These are phyloP conservation scores for Aspergillus sp. DNA, from an alignment of 2,329 filamentous ascomycete species.

Conservation along the genomic window DNA sequence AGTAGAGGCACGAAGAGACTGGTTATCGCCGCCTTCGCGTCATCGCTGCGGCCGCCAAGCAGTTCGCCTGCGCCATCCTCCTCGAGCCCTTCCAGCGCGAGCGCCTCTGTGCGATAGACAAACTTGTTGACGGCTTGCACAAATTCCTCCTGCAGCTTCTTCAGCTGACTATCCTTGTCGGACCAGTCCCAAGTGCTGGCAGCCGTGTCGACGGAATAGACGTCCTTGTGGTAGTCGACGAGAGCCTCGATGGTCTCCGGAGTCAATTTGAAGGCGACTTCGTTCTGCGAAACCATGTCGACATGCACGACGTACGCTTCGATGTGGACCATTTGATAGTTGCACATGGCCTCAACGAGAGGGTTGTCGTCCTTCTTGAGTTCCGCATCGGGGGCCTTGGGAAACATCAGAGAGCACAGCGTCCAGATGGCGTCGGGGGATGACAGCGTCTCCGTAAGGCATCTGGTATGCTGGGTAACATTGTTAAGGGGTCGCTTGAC, in stretches of 20 bases:
- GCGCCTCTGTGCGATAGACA: conserved; percentile 85
- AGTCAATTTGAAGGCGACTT: conserved; percentile 97
- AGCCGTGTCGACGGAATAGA: conserved; percentile 87
- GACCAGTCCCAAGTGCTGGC: conserved; percentile 92
- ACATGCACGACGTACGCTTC: conserved; percentile 99
- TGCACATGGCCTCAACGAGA: conserved; percentile 82
- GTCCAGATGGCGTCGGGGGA: conserved; percentile 92
- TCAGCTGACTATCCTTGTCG: conserved; percentile 93
- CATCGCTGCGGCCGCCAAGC: conserved; percentile 85
- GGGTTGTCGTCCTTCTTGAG: conserved; percentile 79
- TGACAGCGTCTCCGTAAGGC: conserved; percentile 90
- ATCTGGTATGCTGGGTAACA: conserved; percentile 91
- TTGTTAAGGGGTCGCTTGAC: conserved; percentile 97
- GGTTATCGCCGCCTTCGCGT: conserved; percentile 86
- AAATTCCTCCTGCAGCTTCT: conserved; percentile 96
- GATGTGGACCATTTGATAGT: conserved; percentile 89
- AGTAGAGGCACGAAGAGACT: conserved; percentile 82
- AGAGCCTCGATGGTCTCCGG: conserved; percentile 90
- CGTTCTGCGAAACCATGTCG: conserved; percentile 96
- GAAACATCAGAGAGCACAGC: conserved; percentile 86
- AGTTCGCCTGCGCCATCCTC: conserved; percentile 95
- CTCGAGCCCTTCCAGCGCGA: conserved; percentile 90
- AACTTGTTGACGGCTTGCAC: conserved; percentile 96
- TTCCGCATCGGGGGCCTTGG: conserved; percentile 84
- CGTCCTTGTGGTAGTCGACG: conserved; percentile 93